Evolutionary conservation across 176 grass and related monocot species (phyloP).

Genomic region (Paspalum notatum): DNA sequence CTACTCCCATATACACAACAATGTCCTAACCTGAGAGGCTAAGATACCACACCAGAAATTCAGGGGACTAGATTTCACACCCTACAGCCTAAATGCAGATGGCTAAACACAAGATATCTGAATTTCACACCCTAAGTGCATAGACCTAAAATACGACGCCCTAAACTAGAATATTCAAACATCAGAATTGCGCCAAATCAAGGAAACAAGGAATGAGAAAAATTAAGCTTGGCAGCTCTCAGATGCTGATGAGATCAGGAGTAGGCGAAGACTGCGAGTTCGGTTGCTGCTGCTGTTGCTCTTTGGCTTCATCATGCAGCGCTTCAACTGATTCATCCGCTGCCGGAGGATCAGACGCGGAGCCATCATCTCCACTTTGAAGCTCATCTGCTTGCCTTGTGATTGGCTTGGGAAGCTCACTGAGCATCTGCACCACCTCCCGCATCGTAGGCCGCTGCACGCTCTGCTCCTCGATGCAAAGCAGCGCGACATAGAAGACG

Average conservation of each 20-base stretch:
- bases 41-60: conserved; percentile 47
- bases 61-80: conserved; percentile 26
- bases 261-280: conserved; percentile 28
- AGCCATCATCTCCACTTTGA: conserved; percentile 24
- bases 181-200: not conserved
- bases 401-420: conserved; percentile 63
- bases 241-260: conserved; percentile 80
- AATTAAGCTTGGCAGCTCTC: conserved; percentile 31
- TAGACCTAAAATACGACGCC: conserved; percentile 26
- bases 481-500: conserved; percentile 83
- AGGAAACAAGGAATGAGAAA: conserved; percentile 7
- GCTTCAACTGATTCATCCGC: conserved; percentile 30
- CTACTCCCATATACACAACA: conserved; percentile 45
- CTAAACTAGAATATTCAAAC: conserved; percentile 28
- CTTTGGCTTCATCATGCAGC: conserved; percentile 40
- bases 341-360: not conserved
- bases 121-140: conserved; percentile 35
- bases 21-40: conserved; percentile 6
- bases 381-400: conserved; percentile 46
- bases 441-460: conserved; percentile 90
- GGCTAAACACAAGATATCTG: conserved; percentile 26
- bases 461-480: conserved; percentile 96
- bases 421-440: conserved; percentile 92
- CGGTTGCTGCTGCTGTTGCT: conserved; percentile 42
- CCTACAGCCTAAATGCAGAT: conserved; percentile 28